Conservation (phyloP, 805 yeast genomes). For the Metschnikowia bowlesiae region DNA sequence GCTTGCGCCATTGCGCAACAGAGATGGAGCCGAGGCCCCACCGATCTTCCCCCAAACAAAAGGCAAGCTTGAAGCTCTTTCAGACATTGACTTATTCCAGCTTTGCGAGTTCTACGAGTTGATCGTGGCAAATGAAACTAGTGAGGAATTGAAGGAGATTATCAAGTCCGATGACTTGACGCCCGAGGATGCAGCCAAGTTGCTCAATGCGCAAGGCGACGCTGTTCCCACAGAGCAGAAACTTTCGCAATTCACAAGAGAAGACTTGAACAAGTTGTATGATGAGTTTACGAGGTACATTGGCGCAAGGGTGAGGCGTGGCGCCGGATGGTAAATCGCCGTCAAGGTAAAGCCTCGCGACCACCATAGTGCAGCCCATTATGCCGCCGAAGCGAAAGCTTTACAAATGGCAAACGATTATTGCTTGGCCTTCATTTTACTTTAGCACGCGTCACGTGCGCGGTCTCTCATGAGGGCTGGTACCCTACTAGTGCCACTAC, state of each 20-base stretch:
- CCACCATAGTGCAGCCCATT: too few relatives aligned
- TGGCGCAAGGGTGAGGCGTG: slow-evolving; percentile 58
- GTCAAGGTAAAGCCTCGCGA: too few relatives aligned
- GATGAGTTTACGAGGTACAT: slow-evolving; percentile 65
- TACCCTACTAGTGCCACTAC: slow-evolving; percentile 7
- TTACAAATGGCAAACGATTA: neutral
- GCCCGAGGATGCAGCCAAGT: slow-evolving; percentile 15
- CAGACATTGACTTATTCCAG: slow-evolving; percentile 43
- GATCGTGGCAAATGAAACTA: slow-evolving; percentile 37
- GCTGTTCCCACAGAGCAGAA: slow-evolving; percentile 13
- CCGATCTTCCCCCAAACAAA: slow-evolving; percentile 56
- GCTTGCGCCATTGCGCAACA: slow-evolving; percentile 68
- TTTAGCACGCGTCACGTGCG: slow-evolving; percentile 10
- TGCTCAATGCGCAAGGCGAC: slow-evolving; percentile 5
- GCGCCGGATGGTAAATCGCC: slow-evolving; percentile 17
- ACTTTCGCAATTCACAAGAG: slow-evolving; percentile 32
- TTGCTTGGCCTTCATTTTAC: neutral
- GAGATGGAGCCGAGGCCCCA: slow-evolving; percentile 70
- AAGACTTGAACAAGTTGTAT: slow-evolving; percentile 50
- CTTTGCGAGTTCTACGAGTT: slow-evolving; percentile 74
- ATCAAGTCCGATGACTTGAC: slow-evolving; percentile 12
- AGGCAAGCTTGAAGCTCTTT: slow-evolving; percentile 46
- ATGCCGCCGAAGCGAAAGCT: neutral
- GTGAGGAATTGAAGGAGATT: slow-evolving; percentile 11
- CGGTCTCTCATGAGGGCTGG: slow-evolving; percentile 11